Base-by-base conservation (phyloP, 2,329 filamentous ascomycete species). In the Elsinoe australis region DNA sequence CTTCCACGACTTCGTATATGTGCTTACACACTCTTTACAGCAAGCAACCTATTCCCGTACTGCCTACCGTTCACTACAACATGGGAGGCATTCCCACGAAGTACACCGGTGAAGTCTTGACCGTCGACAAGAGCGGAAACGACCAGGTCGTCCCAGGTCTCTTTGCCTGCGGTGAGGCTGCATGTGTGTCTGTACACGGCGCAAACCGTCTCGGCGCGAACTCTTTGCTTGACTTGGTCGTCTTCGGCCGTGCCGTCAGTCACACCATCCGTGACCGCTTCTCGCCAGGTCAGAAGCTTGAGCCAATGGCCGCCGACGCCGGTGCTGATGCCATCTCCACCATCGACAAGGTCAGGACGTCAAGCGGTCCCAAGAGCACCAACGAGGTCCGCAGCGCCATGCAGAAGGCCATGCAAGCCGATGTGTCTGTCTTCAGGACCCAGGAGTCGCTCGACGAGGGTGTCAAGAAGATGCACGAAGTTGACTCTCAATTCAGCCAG, bases 71-170 rank as follows among this genome's bases (percentile, higher is more conserved):
- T 58, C 89, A 98, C 77, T 98, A 98, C 79, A 95, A 95, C 79
- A 98, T 96, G 92, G 90, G 90, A 70, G 90, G 92, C 78, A 95
- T 98, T 59, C 90, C 90, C 46, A 96, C 92, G 58, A 87, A 87
- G 64, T 96, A 95, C 78, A 95, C 87, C 54, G 90, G 92, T 68
- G 88, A 98, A 72, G 92, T 96, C 53, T 71, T 98, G 58, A 94
- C 87, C 14, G 74, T 94, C 46, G 87, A 95, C 59, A 83, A 85
- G 64, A 67, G 79, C 53, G 92, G 92, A 57, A 80, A 94, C 51
- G 92, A 96, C 73, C 79, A 94, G 76, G 79, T 95, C 58, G 92
- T 98, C 17, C 88, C 87, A 50, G 90, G 90, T 68, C 80, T 98
- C 55, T 96, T 90, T 66, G 92, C 92, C 61, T 95, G 89, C 60